Conservation (phyloP, 2,329 filamentous ascomycete species). For the Cladosporium sp. region DNA sequence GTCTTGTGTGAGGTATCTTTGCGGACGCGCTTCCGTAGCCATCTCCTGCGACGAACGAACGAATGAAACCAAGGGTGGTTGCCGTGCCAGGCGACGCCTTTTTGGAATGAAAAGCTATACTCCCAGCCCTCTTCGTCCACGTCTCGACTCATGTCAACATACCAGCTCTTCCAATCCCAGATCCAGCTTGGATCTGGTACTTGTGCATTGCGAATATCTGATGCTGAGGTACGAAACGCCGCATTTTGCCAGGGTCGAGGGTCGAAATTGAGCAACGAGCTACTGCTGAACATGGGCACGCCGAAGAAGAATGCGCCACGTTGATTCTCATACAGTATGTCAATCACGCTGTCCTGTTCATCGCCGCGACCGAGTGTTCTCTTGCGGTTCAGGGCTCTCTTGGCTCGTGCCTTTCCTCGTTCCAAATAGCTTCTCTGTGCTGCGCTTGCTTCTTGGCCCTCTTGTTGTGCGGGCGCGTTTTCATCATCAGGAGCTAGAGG, state of each 20-base stretch:
- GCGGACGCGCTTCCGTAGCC: constrained; percentile 77
- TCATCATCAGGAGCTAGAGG: constrained; percentile 16
- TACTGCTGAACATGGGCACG: constrained; percentile 80
- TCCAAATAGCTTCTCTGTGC: constrained; percentile 26
- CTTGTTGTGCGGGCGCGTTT: constrained; percentile 13
- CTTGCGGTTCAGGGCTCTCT: constrained; percentile 30
- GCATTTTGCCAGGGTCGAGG: constrained; percentile 77
- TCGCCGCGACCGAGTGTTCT: constrained; percentile 27
- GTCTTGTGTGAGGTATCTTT: constrained; percentile 43
- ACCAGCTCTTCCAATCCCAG: constrained; percentile 74
- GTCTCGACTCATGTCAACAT: constrained; percentile 72
- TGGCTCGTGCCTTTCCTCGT: constrained; percentile 26
- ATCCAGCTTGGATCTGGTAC: constrained; percentile 93
- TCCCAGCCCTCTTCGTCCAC: constrained; percentile 93
- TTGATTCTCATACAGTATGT: constrained; percentile 94
- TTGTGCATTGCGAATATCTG: constrained; percentile 79
- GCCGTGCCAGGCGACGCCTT: constrained; percentile 68
- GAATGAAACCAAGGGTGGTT: constrained; percentile 89
- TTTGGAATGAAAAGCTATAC: constrained; percentile 80
- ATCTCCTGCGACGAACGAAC: constrained; percentile 84
- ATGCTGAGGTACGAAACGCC: constrained; percentile 53
- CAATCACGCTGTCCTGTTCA: constrained; percentile 56
- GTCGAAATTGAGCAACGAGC: constrained; percentile 80
- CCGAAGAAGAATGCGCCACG: constrained; percentile 87
- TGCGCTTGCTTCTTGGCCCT: constrained; percentile 17